Base-by-base conservation (phyloP, 495 filamentous ascomycete species). In the Aspergillus funiculosus region DNA sequence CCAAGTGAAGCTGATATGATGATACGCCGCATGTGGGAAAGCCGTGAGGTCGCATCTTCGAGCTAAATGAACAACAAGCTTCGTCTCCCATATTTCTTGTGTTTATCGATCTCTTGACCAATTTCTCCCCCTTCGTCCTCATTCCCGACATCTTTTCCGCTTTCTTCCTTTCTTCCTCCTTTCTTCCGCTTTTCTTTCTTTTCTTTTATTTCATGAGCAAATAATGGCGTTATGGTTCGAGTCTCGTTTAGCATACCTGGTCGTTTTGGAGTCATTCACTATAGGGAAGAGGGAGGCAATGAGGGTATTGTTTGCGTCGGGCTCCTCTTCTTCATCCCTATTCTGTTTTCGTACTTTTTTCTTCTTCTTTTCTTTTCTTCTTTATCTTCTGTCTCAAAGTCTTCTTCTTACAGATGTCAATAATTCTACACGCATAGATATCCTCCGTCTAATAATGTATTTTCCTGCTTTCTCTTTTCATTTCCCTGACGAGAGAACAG, bases 11-110 rank as follows among this genome's bases (percentile, higher is more conserved):
- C 48, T 9, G 68, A 66, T 26, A 57, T 73, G 59, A 64, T 73
- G 66, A 57, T 73, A 29, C 70, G 70, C 36, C 68, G 70, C 27
- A 69, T 73, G 54, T 73, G 70, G 70, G 67, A 73, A 24, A 72
- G 64, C 48, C 68, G 70, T 29, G 67, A 71, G 41, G 66, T 70
- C 2, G 66, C 69, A 5, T 58, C 55, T 13, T 64, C 62, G 11
- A 59, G 64, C 26, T 73, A 43, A 51, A 41, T 41, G 45, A 50
- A 48, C 28, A 45, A 40, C 25, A 34, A 41, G 14, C n/a, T 15
- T 14, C 24, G 1, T n/a, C n/a, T n/a, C n/a, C n/a, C n/a, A n/a
- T n/a, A n/a, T n/a, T n/a, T n/a, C n/a, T n/a, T n/a, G n/a, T n/a
- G n/a, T n/a, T n/a, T n/a, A n/a, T n/a, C n/a, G n/a, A n/a, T n/a